phyloP scores from a whole-genome alignment of 177 flowering plant genomes.

The Vitis hybrid region DNA sequence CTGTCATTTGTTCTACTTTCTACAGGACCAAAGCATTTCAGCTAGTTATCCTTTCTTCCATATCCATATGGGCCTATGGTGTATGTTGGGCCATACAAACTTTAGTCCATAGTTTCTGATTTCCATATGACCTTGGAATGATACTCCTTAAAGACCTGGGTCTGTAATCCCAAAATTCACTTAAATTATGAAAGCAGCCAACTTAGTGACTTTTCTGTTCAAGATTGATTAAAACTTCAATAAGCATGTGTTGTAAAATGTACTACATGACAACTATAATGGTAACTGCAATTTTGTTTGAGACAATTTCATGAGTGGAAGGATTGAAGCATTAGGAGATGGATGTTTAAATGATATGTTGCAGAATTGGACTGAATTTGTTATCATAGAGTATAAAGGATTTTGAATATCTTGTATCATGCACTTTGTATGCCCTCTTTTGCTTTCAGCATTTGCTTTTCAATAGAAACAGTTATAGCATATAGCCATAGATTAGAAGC shows the following conservation, averaged over 20 bases:
- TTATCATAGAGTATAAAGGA: not conserved
- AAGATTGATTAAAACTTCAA: not conserved
- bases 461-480: too few species aligned
- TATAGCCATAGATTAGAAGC: not conserved
- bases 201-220: not conserved
- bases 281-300: not conserved
- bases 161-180: not conserved
- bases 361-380: not conserved
- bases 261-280: not conserved
- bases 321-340: not conserved
- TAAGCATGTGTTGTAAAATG: not conserved
- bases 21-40: too few species aligned
- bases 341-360: not conserved
- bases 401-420: not conserved
- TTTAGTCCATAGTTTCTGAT: too few species aligned
- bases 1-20: too few species aligned
- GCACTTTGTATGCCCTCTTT: not conserved
- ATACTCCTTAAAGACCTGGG: not conserved
- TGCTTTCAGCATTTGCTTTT: too few species aligned
- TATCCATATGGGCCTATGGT: too few species aligned
- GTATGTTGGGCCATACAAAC: too few species aligned
- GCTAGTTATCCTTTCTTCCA: too few species aligned
- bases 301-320: not conserved
- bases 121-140: too few species aligned
- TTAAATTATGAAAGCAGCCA: not conserved